Conservation (phyloP, 2,329 filamentous ascomycete genomes). For the Penicillium brevicompactum region DNA sequence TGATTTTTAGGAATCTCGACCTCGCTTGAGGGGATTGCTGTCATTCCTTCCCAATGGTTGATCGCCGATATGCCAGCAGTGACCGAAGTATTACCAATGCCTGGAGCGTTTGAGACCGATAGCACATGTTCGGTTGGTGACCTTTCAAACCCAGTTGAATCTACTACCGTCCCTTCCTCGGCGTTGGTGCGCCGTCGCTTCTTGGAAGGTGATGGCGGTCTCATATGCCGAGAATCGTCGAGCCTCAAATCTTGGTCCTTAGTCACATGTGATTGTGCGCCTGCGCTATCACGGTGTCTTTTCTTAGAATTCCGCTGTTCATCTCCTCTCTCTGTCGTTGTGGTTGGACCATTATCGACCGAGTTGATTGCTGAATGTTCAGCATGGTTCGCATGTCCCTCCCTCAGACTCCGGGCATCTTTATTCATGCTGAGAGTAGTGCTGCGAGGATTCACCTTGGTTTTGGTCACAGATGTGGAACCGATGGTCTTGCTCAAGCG, state of each 20-base stretch:
- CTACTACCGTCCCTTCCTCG: not conserved
- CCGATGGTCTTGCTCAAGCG: not conserved
- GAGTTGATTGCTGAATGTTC: not conserved
- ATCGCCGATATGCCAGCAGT: not conserved
- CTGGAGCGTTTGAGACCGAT: not conserved
- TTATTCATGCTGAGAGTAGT: not conserved
- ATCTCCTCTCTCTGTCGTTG: not conserved
- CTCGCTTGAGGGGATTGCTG: constrained; percentile 45
- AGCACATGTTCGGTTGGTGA: not conserved
- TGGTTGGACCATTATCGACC: not conserved
- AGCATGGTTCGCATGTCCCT: not conserved
- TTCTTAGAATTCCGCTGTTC: constrained; percentile 10
- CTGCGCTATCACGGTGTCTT: constrained; percentile 10
- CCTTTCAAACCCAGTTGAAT: not conserved
- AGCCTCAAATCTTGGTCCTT: not conserved
- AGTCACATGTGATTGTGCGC: not conserved
- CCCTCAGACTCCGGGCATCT: not conserved
- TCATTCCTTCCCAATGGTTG: constrained; percentile 36
- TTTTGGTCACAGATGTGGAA: not conserved
- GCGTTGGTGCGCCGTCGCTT: constrained; percentile 18
- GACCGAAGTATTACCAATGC: not conserved
- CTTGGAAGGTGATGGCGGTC: constrained; percentile 1
- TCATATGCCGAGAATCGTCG: not conserved
- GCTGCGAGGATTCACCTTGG: not conserved
- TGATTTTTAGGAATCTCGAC: constrained; percentile 55